Evolutionary conservation across 2,329 filamentous ascomycete genomes (phyloP).

Genomic region (Aureobasidium sp.): DNA sequence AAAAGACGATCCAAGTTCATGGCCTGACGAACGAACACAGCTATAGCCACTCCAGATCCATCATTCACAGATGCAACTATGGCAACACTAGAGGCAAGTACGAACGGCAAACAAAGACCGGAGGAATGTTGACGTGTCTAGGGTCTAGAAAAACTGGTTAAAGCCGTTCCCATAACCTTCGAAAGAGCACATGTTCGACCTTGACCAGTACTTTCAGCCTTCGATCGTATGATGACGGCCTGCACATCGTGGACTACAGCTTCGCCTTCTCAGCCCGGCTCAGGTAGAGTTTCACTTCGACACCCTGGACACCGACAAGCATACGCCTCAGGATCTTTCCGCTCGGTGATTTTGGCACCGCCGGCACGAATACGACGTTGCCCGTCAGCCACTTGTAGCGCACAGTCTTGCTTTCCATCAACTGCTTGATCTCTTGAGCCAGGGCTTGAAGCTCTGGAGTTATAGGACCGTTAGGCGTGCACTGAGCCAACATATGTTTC

Average conservation of each 20-base stretch:
- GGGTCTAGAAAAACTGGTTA: no score
- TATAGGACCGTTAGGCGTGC: slow-evolving; percentile 34
- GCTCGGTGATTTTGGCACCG: slow-evolving; percentile 24
- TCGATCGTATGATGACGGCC: no score
- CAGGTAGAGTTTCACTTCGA: slow-evolving; percentile 33
- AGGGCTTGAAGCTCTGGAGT: slow-evolving; percentile 22
- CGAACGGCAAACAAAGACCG: no score
- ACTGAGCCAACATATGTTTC: background rate
- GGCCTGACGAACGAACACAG: no score
- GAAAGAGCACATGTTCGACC: no score
- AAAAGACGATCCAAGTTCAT: no score
- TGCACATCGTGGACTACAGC: slow-evolving; percentile 27
- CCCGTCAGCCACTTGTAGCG: slow-evolving; percentile 38
- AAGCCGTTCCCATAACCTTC: no score
- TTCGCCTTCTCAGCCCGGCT: slow-evolving; percentile 27
- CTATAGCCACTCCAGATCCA: no score
- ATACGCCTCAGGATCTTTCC: slow-evolving; percentile 24
- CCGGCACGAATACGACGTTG: slow-evolving; percentile 18
- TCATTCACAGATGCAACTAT: no score
- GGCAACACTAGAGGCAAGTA: no score
- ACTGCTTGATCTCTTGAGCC: slow-evolving; percentile 34
- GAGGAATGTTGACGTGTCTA: no score
- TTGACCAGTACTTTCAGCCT: no score
- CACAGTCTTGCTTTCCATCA: slow-evolving; percentile 36
- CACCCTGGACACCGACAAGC: slow-evolving; percentile 28